Base-by-base conservation (phyloP, 2,329 filamentous ascomycete genomes). In the Podosphaera fusca region DNA sequence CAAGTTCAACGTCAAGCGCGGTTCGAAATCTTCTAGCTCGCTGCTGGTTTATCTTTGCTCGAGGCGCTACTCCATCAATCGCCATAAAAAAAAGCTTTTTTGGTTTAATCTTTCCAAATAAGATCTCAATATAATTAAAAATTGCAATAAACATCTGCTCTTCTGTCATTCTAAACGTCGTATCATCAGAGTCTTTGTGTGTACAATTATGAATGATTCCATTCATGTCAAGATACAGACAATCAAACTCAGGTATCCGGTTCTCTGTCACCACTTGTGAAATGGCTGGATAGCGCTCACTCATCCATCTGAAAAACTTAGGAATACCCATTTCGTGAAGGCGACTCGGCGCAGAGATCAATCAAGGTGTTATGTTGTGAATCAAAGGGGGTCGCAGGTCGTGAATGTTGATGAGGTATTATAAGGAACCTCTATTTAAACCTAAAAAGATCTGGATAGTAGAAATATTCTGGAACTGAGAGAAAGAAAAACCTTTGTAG, bases 111-210 rank as follows among this genome's bases (percentile, higher is more conserved):
- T 95, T 98, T 64, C 90, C 89, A 70, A 94, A 98, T 56, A 98
- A 72, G 73, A 98, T 92, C 71, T 98, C 92, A 63, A 98, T 98
- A 70, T 98, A 98, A 72, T 96, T 96, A 79, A 98, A 98, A 66
- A 98, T 98, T 58, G 88, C 85, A 64, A 98, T 95, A 68, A 98
- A 98, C 92, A 98, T 98, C 70, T 95, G 87, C 69, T 98, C 90
- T 70, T 98, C 94, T 58, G 84, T 90, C 71, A 96, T 82, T 57
- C 92, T 87, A 66, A 94, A 94, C 1, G 87, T 87, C 3, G 88
- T 81, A 68, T 90, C 89, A 67, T 94, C 89, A 31, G 87, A 84
- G 71, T 98, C 90, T 67, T 92, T 95, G 73, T 98, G 92, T 58
- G 92, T 98, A 70, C 92, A 98, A 70, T 98, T 98, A 72, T 98